These are phyloP conservation scores for Coniosporium apollinis DNA, from an alignment of 495 filamentous ascomycete species.

Conservation along the genomic window DNA sequence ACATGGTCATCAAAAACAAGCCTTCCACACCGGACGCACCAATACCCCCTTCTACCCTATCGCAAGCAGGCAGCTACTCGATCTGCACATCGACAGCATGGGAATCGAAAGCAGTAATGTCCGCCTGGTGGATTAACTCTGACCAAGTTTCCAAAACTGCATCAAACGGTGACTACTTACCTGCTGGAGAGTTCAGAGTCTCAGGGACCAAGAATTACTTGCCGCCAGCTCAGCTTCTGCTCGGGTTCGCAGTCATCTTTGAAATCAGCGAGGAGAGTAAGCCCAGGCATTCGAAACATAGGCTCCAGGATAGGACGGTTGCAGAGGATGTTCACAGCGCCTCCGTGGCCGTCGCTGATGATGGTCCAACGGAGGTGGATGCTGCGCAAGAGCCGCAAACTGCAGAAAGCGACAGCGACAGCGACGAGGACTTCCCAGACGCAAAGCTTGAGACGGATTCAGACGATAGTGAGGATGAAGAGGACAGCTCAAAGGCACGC, in stretches of 20 bases:
- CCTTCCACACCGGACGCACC: constrained; percentile 54
- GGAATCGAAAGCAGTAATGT: constrained; percentile 92
- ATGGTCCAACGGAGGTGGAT: too few relatives aligned
- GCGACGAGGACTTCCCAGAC: constrained; percentile 25
- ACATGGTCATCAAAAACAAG: constrained; percentile 75
- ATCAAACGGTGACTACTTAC: constrained; percentile 60
- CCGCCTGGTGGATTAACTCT: constrained; percentile 81
- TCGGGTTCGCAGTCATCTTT: constrained; percentile 80
- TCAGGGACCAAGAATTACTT: constrained; percentile 78
- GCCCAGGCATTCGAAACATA: constrained; percentile 57
- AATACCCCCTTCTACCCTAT: constrained; percentile 78
- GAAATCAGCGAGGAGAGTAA: constrained; percentile 80
- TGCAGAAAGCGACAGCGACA: constrained; percentile 12
- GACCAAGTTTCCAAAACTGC: constrained; percentile 78
- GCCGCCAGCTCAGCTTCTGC: constrained; percentile 69
- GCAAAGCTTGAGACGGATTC: constrained; percentile 15
- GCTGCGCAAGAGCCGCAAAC: too few relatives aligned
- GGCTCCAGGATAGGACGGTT: constrained; percentile 33
- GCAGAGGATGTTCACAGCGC: constrained; percentile 5
- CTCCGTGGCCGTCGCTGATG: too few relatives aligned
- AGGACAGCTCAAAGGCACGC: not conserved
- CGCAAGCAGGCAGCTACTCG: constrained; percentile 71
- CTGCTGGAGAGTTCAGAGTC: constrained; percentile 59
- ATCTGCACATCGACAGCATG: constrained; percentile 76
- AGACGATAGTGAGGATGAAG: constrained; percentile 3